phyloP scores from a whole-genome alignment of 768 basidiomycete genomes.

The Lactarius trivialis region DNA sequence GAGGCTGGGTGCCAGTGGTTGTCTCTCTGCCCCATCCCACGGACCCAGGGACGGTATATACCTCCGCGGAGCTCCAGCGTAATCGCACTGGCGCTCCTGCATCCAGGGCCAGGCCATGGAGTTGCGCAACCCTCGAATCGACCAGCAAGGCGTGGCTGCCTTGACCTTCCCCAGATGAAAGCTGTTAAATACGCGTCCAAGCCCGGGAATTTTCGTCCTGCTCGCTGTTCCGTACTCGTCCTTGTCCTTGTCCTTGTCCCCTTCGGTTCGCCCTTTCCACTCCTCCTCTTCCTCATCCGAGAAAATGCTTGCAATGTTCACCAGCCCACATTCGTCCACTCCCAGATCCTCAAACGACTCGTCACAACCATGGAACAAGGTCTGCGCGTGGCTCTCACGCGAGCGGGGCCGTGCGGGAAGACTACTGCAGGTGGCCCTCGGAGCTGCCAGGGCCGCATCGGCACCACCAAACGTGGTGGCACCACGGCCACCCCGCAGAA shows the following conservation, averaged over 20 bases:
- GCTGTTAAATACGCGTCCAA: constrained; percentile 16
- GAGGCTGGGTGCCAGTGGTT: constrained; percentile 8
- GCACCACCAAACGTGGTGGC: constrained; percentile 14
- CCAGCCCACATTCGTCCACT: constrained; percentile 9
- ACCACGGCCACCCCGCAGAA: not conserved
- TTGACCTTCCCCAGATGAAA: constrained; percentile 13
- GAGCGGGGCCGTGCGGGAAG: constrained; percentile 18
- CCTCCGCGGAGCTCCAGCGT: constrained; percentile 20
- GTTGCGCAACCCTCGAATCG: constrained; percentile 18
- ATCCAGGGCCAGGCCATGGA: constrained; percentile 15
- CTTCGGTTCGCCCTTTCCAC: not conserved
- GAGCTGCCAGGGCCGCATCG: constrained; percentile 15
- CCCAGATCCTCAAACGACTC: constrained; percentile 8
- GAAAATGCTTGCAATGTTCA: constrained; percentile 16
- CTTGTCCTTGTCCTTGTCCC: not conserved
- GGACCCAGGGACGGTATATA: constrained; percentile 5
- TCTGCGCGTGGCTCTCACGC: constrained; percentile 22
- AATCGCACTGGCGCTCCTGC: constrained; percentile 4
- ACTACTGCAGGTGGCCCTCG: constrained; percentile 13
- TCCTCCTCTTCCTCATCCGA: not conserved
- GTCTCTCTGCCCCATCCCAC: constrained; percentile 6
- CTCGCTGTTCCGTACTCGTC: not conserved
- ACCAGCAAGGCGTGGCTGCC: constrained; percentile 18
- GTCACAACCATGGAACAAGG: constrained; percentile 13
- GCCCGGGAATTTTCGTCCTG: not conserved